Base-by-base conservation (phyloP, 208 protist genomes). In the Wallacemonas sp. region DNA sequence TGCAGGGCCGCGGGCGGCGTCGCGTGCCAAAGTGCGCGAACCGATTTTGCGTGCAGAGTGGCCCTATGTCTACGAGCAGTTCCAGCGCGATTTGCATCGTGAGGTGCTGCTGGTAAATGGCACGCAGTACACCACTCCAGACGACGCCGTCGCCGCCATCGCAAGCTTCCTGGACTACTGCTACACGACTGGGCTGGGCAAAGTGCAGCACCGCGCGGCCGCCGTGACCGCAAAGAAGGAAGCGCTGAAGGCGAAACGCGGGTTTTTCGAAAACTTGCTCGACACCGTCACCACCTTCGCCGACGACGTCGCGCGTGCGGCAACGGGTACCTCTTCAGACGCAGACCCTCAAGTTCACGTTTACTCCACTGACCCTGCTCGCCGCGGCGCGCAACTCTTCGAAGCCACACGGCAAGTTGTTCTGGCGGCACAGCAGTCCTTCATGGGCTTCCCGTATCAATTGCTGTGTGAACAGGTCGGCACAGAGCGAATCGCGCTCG, bases 371-470 rank as follows among this genome's bases (percentile, higher is more conserved):
- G 75, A 87, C 49, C 54, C 66, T 33, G 62, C 53, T 19, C 66
- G 47, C 15, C 73, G 73, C 31, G 75, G 75, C 34, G 54, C 34
- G 39, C 78, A 73, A 26, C 66, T 87, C 15, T 87, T 69, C 69
- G 36, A 68, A 9, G 81, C 81, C 21, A 78, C 72, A 28, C 81
- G 81, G 5, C 70, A 84, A 34, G 77, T 79, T 5, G 78, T 87
- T 14, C 60, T 87, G 22, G 81, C 81, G 26, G 79, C 75, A 22
- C 81, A 87, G 66, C 81, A 87, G 72, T 87, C 81, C 58, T 87
- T 87, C 66, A 82, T 87, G 70, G 81, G 77, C 51, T 84, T 87
- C 26, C 81, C 81, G 21, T 84, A 84, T 31, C 77, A 84, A 60
- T 70, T 87, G 4, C 65, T 87, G 42, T 87, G 77, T 36, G 81